A percentile compares a stretch with the other conserved stretches of the same genome.
These are phyloP conservation scores for Toxoplasma gondii DNA, from an alignment of 169 alveolate genomes.

Conservation along the genomic window DNA sequence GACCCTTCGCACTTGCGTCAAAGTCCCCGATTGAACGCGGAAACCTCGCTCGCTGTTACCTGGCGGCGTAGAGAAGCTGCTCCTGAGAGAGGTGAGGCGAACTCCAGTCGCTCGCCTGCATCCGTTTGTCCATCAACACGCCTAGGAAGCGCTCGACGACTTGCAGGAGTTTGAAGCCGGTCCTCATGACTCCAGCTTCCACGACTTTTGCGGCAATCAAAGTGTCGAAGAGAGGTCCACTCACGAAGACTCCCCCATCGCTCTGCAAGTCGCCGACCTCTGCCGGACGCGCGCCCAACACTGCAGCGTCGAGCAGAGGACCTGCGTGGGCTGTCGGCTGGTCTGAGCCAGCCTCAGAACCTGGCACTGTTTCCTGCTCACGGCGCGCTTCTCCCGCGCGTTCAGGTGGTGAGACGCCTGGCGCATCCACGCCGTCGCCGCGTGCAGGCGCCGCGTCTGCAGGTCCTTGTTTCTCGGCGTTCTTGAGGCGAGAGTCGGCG, in stretches of 20 bases:
- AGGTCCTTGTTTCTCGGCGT: too few relatives aligned
- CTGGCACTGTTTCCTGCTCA: neutral
- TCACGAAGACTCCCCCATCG: neutral
- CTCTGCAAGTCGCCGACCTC: neutral
- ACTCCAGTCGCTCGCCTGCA: slow-evolving; percentile 86
- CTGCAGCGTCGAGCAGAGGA: neutral
- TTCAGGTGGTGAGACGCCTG: neutral
- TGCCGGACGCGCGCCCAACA: neutral
- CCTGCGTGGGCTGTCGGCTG: neutral
- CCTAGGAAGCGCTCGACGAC: slow-evolving; percentile 81
- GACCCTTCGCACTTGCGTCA: too few relatives aligned
- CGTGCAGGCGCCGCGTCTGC: neutral
- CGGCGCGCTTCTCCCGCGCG: neutral
- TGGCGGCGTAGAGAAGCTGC: slow-evolving; percentile 84
- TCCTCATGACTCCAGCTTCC: slow-evolving; percentile 76
- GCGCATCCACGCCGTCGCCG: neutral
- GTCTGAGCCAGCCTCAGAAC: neutral
- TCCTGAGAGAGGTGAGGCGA: slow-evolving; percentile 75
- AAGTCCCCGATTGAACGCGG: too few relatives aligned
- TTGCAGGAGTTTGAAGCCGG: slow-evolving; percentile 80
- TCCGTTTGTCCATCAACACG: slow-evolving; percentile 81
- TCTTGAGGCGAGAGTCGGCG: too few relatives aligned
- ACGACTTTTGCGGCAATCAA: slow-evolving; percentile 81
- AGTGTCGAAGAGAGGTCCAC: slow-evolving; percentile 80
- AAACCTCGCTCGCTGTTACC: slow-evolving; percentile 20